These are phyloP conservation scores for Solanum etuberosum DNA, from an alignment of 257 asterid species.

Conservation along the genomic window DNA sequence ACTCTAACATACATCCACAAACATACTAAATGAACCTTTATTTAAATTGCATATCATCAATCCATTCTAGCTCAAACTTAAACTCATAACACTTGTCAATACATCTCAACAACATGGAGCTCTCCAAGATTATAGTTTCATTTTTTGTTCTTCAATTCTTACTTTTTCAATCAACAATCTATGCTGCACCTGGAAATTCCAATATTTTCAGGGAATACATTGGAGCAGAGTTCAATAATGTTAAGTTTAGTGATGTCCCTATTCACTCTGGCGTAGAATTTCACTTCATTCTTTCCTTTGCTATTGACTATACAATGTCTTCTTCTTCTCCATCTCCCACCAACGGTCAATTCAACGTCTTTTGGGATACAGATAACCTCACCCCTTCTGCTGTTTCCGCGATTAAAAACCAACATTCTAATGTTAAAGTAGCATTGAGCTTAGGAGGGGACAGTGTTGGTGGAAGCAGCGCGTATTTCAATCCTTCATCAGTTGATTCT, in stretches of 20 bases:
- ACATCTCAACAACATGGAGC: constrained; percentile 15
- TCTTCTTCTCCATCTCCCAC: constrained; percentile 47
- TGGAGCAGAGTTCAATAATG: constrained; percentile 63
- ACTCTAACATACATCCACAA: neutral
- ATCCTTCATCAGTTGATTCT: constrained; percentile 32
- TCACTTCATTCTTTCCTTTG: constrained; percentile 78
- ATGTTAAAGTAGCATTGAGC: constrained; percentile 46
- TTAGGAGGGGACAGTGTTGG: constrained; percentile 72
- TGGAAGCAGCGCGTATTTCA: constrained; percentile 33
- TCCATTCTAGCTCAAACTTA: neutral
- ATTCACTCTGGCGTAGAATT: constrained; percentile 47
- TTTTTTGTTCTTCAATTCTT: constrained; percentile 9
- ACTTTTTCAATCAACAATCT: neutral
- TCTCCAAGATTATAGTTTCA: neutral
- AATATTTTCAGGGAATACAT: constrained; percentile 57
- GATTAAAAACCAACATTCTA: constrained; percentile 35
- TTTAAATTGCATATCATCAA: neutral
- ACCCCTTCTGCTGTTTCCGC: constrained; percentile 37
- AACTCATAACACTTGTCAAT: neutral
- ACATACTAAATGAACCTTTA: neutral
- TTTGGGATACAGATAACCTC: constrained; percentile 66
- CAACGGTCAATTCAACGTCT: constrained; percentile 45
- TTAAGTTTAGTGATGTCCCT: constrained; percentile 54
- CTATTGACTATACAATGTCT: constrained; percentile 65
- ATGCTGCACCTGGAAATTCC: constrained; percentile 20